Conservation (phyloP, 2,329 filamentous ascomycete genomes). For the Fusarium brevicatenulatum region DNA sequence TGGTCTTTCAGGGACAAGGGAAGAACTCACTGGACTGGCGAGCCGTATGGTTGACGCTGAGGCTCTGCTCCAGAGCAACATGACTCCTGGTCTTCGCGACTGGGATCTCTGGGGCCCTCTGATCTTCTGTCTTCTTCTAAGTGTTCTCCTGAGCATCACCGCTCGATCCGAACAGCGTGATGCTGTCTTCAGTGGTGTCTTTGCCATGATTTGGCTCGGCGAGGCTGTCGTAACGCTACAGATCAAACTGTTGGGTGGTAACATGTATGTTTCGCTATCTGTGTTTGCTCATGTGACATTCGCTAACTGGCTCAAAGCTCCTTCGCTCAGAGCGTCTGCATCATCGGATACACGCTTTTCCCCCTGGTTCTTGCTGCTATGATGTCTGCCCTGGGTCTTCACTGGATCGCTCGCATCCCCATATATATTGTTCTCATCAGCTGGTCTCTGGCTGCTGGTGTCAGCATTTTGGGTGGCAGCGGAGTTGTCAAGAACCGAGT, state of each 20-base stretch:
- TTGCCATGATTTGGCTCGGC: conserved; percentile 96
- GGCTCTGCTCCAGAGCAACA: conserved; percentile 70
- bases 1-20: conserved; percentile 67
- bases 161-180: conserved; percentile 84
- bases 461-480: conserved; percentile 94
- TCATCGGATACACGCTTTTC: conserved; percentile 98
- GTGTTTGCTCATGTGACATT: neutral
- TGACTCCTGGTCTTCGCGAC: conserved; percentile 91
- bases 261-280: conserved; percentile 76
- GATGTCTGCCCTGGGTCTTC: conserved; percentile 83
- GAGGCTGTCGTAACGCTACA: conserved; percentile 97
- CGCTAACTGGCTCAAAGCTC: conserved; percentile 68
- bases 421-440: conserved; percentile 88
- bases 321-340: conserved; percentile 96
- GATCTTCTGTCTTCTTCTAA: conserved; percentile 90
- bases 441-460: conserved; percentile 94
- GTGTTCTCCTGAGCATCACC: conserved; percentile 85
- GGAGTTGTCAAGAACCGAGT: conserved; percentile 96
- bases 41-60: conserved; percentile 73
- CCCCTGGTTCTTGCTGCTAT: conserved; percentile 93
- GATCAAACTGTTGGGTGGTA: conserved; percentile 95
- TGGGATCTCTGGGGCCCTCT: conserved; percentile 99
- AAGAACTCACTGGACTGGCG: conserved; percentile 70
- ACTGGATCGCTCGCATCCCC: conserved; percentile 84
- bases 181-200: conserved; percentile 93